Percentiles rank a stretch among this genome's conserved stretches.
Evolutionary conservation across 2,329 filamentous ascomycete species (phyloP).

Genomic region (Botrytis cinerea): DNA sequence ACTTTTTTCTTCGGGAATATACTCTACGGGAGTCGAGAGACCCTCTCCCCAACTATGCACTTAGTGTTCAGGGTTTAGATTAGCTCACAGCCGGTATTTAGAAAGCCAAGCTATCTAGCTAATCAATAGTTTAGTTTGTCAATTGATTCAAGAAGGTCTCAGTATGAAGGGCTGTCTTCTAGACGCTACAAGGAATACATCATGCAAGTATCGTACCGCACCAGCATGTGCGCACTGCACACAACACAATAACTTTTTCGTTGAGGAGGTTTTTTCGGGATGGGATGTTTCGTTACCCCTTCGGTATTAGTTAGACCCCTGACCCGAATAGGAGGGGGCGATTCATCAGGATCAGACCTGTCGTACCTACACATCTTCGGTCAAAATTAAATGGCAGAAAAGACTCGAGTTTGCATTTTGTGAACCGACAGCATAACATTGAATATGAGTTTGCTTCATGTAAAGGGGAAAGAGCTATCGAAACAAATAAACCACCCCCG

Average conservation of each 20-base stretch:
- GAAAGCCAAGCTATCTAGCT: background rate
- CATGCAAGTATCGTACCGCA: conserved; percentile 7
- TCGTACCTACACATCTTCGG: conserved; percentile 3
- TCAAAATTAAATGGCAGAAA: background rate
- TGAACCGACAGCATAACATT: background rate
- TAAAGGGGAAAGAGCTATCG: conserved; percentile 1
- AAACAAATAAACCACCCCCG: background rate
- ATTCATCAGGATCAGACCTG: background rate
- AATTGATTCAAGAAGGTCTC: conserved; percentile 6
- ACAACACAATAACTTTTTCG: conserved; percentile 7
- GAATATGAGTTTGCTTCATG: background rate
- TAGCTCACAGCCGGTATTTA: background rate
- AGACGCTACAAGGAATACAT: conserved; percentile 6
- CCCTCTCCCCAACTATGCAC: background rate
- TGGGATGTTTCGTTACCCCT: conserved; percentile 7
- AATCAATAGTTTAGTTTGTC: conserved; percentile 5
- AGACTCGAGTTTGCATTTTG: too few relatives aligned
- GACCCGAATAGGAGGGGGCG: conserved; percentile 10
- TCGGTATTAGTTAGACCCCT: conserved; percentile 6
- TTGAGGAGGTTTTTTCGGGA: conserved; percentile 18
- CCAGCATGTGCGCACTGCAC: conserved; percentile 9
- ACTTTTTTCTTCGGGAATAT: conserved; percentile 5
- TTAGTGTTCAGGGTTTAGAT: conserved; percentile 7
- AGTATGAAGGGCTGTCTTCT: background rate
- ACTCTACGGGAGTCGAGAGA: conserved; percentile 2